Evolutionary conservation across 2,329 filamentous ascomycete genomes (phyloP), one percentile per base, ranked within the genome.

Genomic region (Pestalotiopsis sp.): DNA sequence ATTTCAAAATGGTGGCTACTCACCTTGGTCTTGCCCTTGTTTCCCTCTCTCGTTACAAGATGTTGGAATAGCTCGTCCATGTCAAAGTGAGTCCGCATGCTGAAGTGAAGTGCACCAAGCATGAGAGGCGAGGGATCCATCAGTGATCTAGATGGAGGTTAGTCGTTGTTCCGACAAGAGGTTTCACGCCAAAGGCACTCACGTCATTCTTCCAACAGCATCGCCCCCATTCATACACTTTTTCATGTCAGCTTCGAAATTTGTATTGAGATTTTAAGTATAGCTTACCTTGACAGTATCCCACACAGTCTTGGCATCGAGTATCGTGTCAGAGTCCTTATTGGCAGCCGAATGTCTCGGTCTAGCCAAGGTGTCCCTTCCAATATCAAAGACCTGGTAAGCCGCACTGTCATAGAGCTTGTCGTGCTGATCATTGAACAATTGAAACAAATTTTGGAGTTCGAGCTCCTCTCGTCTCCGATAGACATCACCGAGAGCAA

Each of bases 21-120:
- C 17, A 72, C 73, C 57, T 77, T 79, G 1, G 80, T 84, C 70
- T 80, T 83, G 70, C 84, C 78, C 39, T 79, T 77, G 76, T 84
- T 81, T 36, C 75, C 76, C 7, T 74, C 76, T n/a, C 85, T 84
- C 13, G 85, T 81, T 4, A 89, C 82, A 17, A 91, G 80, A 70
- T 88, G 82, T 17, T 79, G 76, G 68, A 88, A 87, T 1, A 91
- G 79, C 70, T 90, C 88, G 62, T 89, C 84, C 86, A 91, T 88
- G 73, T 91, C 88, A 71, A 91, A 91, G 68, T 86, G 79, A 13
- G 83, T 75, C 36, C 84, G 81, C 81, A 90, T 85, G 2, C 87
- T 87, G 67, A 89, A 78, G 73, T 91, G 88, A 2, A 90, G 79
- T 0, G 87, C 86, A 2, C 85, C 88, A 65, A 91, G 87, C 45